Conservation (phyloP, 2,329 filamentous ascomycete genomes). For the Thyridium curvatum region DNA sequence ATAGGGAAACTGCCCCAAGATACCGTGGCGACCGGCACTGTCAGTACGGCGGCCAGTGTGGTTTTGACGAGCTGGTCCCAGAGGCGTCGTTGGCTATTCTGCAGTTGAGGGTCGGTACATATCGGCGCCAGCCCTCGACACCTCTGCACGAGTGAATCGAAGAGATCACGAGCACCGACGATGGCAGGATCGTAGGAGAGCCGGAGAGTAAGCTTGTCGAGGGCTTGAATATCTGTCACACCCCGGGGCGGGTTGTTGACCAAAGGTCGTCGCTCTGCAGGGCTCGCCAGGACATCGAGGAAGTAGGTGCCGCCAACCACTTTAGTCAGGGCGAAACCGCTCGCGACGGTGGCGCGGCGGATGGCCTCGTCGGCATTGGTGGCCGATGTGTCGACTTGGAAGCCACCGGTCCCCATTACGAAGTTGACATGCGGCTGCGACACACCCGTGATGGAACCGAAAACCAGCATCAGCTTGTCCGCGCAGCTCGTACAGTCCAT, state of each 20-base stretch:
- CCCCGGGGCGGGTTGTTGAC: constrained; percentile 12
- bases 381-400: constrained; percentile 17
- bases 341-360: constrained; percentile 16
- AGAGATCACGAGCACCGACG: constrained; percentile 22
- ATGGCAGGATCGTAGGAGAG: constrained; percentile 25
- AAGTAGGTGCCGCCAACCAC: constrained; percentile 17
- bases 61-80: constrained; percentile 25
- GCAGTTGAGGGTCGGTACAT: constrained; percentile 21
- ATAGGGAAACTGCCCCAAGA: background rate
- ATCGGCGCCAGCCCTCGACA: constrained; percentile 21
- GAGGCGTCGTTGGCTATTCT: constrained; percentile 20
- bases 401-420: constrained; percentile 28
- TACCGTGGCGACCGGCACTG: constrained; percentile 1
- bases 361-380: constrained; percentile 19
- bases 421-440: constrained; percentile 27
- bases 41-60: constrained; percentile 7
- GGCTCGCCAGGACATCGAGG: constrained; percentile 19
- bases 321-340: constrained; percentile 20
- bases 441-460: constrained; percentile 19
- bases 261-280: constrained; percentile 12
- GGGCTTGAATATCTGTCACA: constrained; percentile 14
- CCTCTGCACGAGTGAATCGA: constrained; percentile 10
- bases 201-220: constrained; percentile 23
- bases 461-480: constrained; percentile 23
- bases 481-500: constrained; percentile 30